These are phyloP conservation scores for Orychophragmus violaceus DNA, from an alignment of 345 rosid species.

Conservation along the genomic window DNA sequence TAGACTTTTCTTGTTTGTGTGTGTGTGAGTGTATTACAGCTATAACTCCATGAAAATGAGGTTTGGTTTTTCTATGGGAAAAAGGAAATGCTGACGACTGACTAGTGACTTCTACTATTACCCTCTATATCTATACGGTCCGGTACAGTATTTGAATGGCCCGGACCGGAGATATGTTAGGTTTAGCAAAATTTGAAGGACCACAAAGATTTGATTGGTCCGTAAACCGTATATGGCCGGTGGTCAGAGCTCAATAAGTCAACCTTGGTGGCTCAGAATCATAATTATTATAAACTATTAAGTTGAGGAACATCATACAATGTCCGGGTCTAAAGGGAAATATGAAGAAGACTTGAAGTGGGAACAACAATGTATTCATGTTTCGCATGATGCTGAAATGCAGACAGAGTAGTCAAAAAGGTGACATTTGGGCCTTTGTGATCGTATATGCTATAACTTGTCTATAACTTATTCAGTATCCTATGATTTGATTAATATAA, in stretches of 20 bases:
- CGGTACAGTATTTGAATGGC: slow-evolving; percentile 27
- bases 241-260: slow-evolving; percentile 20
- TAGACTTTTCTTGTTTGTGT: slow-evolving; percentile 13
- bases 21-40: slow-evolving; percentile 29
- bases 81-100: slow-evolving; percentile 24
- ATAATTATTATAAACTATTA: slow-evolving; percentile 6
- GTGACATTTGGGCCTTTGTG: slow-evolving; percentile 9
- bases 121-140: slow-evolving; percentile 24
- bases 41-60: slow-evolving; percentile 22
- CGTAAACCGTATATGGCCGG: slow-evolving; percentile 27
- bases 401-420: slow-evolving; percentile 1
- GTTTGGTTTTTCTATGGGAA: slow-evolving; percentile 1
- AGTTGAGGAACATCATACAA: slow-evolving; percentile 19
- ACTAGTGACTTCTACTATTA: slow-evolving; percentile 27
- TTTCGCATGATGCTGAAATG: slow-evolving; percentile 23
- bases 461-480: neutral
- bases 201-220: slow-evolving; percentile 27
- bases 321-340: slow-evolving; percentile 31
- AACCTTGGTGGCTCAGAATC: slow-evolving; percentile 28
- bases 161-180: slow-evolving; percentile 30
- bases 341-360: slow-evolving; percentile 23
- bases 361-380: slow-evolving; percentile 15
- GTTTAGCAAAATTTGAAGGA: slow-evolving; percentile 19
- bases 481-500: neutral
- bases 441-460: neutral